phyloP scores from a whole-genome alignment of 2,329 filamentous ascomycete genomes.

The Nigrospora oryzae region DNA sequence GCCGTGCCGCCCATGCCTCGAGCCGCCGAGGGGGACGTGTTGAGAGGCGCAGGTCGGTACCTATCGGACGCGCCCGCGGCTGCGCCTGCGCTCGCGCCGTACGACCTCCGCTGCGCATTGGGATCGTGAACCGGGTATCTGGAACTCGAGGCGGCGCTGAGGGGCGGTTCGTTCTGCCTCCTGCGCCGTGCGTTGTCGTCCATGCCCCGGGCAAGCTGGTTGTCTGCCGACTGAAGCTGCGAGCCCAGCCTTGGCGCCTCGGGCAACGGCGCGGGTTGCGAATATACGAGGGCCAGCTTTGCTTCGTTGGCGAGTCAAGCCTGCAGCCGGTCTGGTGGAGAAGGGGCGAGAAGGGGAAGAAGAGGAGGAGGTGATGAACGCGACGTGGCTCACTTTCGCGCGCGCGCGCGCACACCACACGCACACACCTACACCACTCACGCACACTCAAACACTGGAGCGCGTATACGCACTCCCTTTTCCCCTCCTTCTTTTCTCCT shows the following conservation, averaged over 20 bases:
- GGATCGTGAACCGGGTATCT: slow-evolving; percentile 44
- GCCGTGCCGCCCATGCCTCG: slow-evolving; percentile 46
- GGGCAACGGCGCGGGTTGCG: slow-evolving; percentile 55
- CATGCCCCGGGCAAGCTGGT: slow-evolving; percentile 57
- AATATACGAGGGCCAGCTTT: slow-evolving; percentile 57
- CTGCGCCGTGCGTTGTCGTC: slow-evolving; percentile 66
- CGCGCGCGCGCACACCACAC: neutral
- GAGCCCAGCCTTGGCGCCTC: slow-evolving; percentile 56
- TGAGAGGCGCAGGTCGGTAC: slow-evolving; percentile 40
- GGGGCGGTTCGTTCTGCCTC: slow-evolving; percentile 66
- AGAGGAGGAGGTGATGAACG: no score
- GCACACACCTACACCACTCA: neutral
- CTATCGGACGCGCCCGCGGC: slow-evolving; percentile 36
- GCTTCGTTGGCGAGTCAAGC: slow-evolving; percentile 20
- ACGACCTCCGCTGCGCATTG: slow-evolving; percentile 36
- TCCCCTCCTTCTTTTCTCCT: no score
- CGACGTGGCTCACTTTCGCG: no score
- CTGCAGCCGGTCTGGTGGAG: no score
- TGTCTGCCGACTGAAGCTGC: slow-evolving; percentile 44
- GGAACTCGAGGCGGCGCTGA: slow-evolving; percentile 50
- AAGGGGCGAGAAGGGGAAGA: neutral
- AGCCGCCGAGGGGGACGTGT: slow-evolving; percentile 36
- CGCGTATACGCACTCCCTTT: neutral
- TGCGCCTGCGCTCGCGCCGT: slow-evolving; percentile 25
- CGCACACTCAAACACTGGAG: neutral